These are phyloP conservation scores for Manihot esculenta DNA, from an alignment of 441 rosid species.

Conservation along the genomic window DNA sequence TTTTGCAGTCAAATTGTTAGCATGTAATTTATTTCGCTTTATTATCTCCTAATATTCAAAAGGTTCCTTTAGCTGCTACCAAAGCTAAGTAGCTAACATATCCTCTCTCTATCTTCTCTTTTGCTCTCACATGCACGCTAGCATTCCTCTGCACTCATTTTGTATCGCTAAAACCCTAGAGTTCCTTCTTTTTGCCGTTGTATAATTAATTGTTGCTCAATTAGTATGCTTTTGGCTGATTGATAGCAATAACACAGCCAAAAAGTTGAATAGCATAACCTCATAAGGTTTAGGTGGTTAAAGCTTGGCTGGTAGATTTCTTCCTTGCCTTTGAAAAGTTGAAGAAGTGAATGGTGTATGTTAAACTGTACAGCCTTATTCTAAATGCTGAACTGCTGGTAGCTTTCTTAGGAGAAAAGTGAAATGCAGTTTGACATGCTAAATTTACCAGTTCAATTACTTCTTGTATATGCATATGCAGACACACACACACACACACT, in stretches of 20 bases:
- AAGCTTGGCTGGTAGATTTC: background rate
- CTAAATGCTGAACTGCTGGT: background rate
- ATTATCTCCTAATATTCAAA: background rate
- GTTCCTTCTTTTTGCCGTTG: background rate
- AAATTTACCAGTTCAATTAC: background rate
- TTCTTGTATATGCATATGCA: background rate
- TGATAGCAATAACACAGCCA: background rate
- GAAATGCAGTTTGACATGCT: background rate
- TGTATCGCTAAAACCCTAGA: background rate
- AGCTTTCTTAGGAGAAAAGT: background rate
- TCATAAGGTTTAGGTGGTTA: constrained; percentile 1
- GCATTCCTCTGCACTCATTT: background rate
- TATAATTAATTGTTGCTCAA: background rate
- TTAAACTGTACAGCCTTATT: constrained; percentile 1
- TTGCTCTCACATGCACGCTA: background rate
- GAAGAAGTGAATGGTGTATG: background rate
- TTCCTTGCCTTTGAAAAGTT: constrained; percentile 1
- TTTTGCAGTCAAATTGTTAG: background rate
- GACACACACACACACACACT: background rate
- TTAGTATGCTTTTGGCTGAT: background rate
- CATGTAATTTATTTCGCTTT: constrained; percentile 2
- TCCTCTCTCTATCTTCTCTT: background rate
- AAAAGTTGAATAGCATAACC: background rate
- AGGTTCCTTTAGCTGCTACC: background rate
- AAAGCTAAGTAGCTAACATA: background rate